Evolutionary conservation across 495 filamentous ascomycete species (phyloP), one percentile per base, ranked within the genome.

Genomic region (Penicillium lagena): DNA sequence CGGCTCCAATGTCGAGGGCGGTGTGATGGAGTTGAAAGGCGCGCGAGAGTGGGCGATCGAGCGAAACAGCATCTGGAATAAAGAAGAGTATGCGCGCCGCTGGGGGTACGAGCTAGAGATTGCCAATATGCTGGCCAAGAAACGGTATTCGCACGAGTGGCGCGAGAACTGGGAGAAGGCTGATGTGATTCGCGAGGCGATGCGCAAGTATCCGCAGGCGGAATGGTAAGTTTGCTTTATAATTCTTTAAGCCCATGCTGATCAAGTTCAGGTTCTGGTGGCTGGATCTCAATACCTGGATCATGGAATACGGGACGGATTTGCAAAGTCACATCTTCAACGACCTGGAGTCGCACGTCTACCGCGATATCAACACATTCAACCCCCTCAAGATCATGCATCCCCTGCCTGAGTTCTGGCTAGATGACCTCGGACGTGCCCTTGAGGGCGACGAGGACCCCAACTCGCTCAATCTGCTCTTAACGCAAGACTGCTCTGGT

Each of bases 91-190:
- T 55, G 85, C 82, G 1, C 71, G 79, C 32, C 76, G 76, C 52
- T 97, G 94, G 94, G 93, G 93, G 2, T 96, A 99, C 64, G 85
- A 96, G 45, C 70, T 99, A 42, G 93, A 99, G 56, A 82, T 96
- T 46, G 89, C 95, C 46, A 94, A 99, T 55, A 90, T 99, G 90
- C 86, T 88, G 60, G 95, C 90, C 17, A 94, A 96, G 80, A 97
- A 96, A 66, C 79, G 90, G 29, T 99, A 99, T 61, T 94, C 93
- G 37, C 94, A 99, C 62, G 93, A 99, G 58, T 99, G 93, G 93
- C 78, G 93, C 56, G 93, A 99, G 66, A 91, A 90, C 60, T 99
- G 93, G 93, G 93, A 99, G 70, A 97, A 96, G 74, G 90, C 95
- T 42, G 93, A 99, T 60, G 85, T 89, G 37, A 85, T 99, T 51